Base-by-base conservation (phyloP, 768 basidiomycete species). In the Rhodotorula toruloides region DNA sequence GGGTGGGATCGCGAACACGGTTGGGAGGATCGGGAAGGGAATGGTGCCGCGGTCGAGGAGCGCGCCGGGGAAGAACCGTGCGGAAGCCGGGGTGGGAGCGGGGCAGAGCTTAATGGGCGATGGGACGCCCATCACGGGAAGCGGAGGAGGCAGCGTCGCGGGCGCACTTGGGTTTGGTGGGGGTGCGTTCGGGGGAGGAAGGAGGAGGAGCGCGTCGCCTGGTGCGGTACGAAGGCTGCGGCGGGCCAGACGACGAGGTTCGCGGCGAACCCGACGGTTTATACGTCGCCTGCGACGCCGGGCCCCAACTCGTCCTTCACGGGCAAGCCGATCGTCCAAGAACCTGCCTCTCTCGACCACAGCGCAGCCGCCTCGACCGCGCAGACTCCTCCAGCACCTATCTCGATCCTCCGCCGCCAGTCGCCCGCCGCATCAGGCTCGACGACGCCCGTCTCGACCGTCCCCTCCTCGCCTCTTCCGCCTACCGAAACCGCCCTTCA, bases 51-150 rank as follows among this genome's bases (percentile, higher is more conserved):
- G 52, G 11, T 39, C 52, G 21, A 29, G 61, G 12, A 49, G 46
- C 54, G 48, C 48, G 22, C 56, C 56, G 10, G 63, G 63, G 13
- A 42, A 50, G 31, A 40, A 39, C 22, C 55, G 63, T 5, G 49
- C 52, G 2, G 54, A 42, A 17, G 43, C 61, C 25, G 61, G 61
- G 10, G 49, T 27, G 10, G 49, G 13, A 29, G 5, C 49, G 16
- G 19, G 19, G 13, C 13, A 19, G 53, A 47, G 16, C 31, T 34
- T 6, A 14, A 53, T 7, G 10, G 32, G 44, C 8, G 44, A 46
- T 8, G 44, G 12, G 9, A 22, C 44, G 19, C 44, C 44, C 13
- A 25, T 11, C 36, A 53, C 39, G 42, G 61, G 61, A 14, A 32
- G 36, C 40, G 43, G 55, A 25, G 40, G 42, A 42, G 54, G 22